Percentiles rank a stretch among this genome's conserved stretches.
Conservation (phyloP, 768 basidiomycete genomes). For the Cantharellus cinnabarinus region DNA sequence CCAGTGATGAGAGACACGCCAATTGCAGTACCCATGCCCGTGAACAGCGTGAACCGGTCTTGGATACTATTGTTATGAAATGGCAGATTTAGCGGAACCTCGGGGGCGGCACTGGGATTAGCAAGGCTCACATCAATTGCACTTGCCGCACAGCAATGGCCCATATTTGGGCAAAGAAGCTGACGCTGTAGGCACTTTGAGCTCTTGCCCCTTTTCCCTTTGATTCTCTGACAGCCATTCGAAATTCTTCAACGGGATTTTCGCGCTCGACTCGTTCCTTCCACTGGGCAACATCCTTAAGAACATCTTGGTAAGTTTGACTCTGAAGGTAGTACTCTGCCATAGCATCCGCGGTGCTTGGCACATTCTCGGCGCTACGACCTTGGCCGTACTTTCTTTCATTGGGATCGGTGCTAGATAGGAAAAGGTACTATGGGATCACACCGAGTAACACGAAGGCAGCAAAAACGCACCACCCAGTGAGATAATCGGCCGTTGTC, state of each 20-base stretch:
- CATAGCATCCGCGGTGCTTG: slow-evolving; percentile 45
- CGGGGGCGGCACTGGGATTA: slow-evolving; percentile 32
- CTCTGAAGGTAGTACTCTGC: slow-evolving; percentile 33
- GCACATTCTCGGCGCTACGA: slow-evolving; percentile 26
- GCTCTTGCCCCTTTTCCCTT: slow-evolving; percentile 61
- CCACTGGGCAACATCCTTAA: slow-evolving; percentile 33
- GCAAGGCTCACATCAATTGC: slow-evolving; percentile 53
- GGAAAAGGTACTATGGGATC: no score
- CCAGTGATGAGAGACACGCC: slow-evolving; percentile 46
- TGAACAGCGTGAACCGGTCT: not conserved
- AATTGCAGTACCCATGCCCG: not conserved
- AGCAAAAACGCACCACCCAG: slow-evolving; percentile 11
- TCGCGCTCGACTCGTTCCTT: slow-evolving; percentile 43
- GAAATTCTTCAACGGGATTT: slow-evolving; percentile 38
- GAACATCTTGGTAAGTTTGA: slow-evolving; percentile 29
- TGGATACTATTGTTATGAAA: not conserved
- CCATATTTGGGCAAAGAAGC: slow-evolving; percentile 51
- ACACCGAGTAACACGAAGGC: no score
- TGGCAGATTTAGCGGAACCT: not conserved
- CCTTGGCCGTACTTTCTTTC: slow-evolving; percentile 63
- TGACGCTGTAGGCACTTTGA: slow-evolving; percentile 66
- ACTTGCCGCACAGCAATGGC: slow-evolving; percentile 57
- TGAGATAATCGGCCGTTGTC: slow-evolving; percentile 29
- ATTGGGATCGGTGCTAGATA: slow-evolving; percentile 40
- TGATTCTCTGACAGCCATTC: slow-evolving; percentile 49